phyloP scores from a whole-genome alignment of 2,329 filamentous ascomycete species.

The Exophiala viscosa region DNA sequence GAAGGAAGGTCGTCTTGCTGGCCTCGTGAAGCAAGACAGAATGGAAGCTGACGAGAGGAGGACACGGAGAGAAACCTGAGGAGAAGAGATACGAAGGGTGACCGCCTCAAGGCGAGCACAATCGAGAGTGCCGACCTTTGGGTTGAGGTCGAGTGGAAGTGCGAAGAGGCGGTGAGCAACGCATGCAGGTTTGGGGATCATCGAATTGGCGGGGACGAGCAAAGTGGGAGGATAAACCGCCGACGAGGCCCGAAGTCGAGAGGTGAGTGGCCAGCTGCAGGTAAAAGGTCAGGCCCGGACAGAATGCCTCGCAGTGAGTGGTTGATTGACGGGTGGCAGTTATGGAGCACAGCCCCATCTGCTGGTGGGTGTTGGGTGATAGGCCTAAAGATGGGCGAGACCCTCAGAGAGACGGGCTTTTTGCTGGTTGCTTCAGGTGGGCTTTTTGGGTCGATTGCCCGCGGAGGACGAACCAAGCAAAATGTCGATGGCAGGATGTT shows the following conservation, averaged over 20 bases:
- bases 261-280: conserved; percentile 1
- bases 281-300: neutral
- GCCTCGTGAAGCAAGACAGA: conserved; percentile 25
- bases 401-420: neutral
- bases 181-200: conserved; percentile 20
- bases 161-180: conserved; percentile 26
- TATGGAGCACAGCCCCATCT: neutral
- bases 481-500: conserved; percentile 1
- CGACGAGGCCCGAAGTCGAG: conserved; percentile 1
- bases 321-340: neutral
- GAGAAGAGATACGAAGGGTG: conserved; percentile 23
- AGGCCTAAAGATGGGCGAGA: neutral
- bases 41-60: conserved; percentile 17
- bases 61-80: conserved; percentile 15
- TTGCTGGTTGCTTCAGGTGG: neutral
- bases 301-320: neutral
- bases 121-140: conserved; percentile 19
- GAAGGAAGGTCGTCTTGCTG: conserved; percentile 11
- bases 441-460: neutral
- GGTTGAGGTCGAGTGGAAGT: conserved; percentile 13
- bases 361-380: neutral
- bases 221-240: conserved; percentile 11
- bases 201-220: conserved; percentile 20
- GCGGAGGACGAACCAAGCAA: neutral
- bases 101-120: conserved; percentile 23